Conservation (phyloP, 2,329 filamentous ascomycete genomes). For the Botryotinia calthae region DNA sequence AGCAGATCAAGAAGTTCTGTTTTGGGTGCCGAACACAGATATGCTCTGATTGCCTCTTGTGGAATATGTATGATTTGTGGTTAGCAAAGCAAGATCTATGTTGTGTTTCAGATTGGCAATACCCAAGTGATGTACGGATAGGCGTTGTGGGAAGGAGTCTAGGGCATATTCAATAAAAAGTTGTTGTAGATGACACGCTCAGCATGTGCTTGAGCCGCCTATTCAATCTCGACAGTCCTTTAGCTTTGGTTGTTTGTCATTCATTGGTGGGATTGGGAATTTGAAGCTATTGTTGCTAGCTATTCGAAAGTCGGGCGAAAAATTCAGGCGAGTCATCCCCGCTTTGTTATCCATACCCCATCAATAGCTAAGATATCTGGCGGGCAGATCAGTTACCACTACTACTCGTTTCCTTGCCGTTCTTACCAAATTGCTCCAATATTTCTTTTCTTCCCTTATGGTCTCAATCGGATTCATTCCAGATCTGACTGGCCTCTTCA, state of each 20-base stretch:
- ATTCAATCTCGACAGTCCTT: not conserved
- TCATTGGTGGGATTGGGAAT: not conserved
- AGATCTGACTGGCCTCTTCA: slow-evolving; percentile 43
- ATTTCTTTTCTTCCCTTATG: slow-evolving; percentile 42
- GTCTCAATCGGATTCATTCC: slow-evolving; percentile 51
- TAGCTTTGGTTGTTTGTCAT: not conserved
- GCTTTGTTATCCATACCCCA: not conserved
- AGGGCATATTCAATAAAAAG: slow-evolving; percentile 1
- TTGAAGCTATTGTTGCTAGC: not conserved
- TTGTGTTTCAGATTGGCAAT: slow-evolving; percentile 17
- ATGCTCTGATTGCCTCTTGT: not conserved
- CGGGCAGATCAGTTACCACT: not conserved
- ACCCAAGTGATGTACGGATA: slow-evolving; percentile 20
- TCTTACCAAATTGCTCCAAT: slow-evolving; percentile 49
- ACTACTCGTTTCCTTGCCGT: slow-evolving; percentile 20
- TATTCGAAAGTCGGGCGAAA: not conserved
- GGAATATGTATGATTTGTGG: not conserved
- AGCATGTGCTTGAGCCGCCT: not conserved
- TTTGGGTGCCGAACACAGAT: slow-evolving; percentile 70
- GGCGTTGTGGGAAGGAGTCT: slow-evolving; percentile 12
- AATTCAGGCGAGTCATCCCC: not conserved
- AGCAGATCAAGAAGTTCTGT: slow-evolving; percentile 78
- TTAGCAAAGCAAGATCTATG: not conserved
- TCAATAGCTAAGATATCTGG: not conserved
- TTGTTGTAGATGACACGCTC: not conserved